phyloP scores from a whole-genome alignment of 805 yeast species.

The Torulaspora microellipsoides region DNA sequence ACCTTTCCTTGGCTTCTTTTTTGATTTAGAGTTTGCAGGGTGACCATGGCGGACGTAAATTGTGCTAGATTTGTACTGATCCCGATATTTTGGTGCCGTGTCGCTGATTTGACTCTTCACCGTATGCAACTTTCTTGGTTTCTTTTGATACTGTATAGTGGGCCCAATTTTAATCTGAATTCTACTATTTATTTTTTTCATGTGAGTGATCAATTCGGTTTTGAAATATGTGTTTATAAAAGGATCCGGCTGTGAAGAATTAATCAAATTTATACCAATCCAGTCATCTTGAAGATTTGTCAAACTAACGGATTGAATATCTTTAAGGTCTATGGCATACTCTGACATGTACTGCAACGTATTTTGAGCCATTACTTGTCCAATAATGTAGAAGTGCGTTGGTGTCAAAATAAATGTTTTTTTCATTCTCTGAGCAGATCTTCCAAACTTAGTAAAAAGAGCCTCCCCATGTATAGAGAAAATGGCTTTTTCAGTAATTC shows the following conservation, averaged over 20 bases:
- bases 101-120: slow-evolving; percentile 65
- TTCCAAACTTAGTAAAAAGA: slow-evolving; percentile 80
- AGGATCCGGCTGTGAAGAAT: slow-evolving; percentile 60
- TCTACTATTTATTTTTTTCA: slow-evolving; percentile 56
- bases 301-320: slow-evolving; percentile 59
- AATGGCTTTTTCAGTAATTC: slow-evolving; percentile 62
- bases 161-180: slow-evolving; percentile 64
- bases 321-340: slow-evolving; percentile 51
- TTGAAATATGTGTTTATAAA: slow-evolving; percentile 78
- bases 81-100: slow-evolving; percentile 62
- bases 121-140: slow-evolving; percentile 72
- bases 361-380: slow-evolving; percentile 64
- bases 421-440: slow-evolving; percentile 77
- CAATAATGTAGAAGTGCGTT: slow-evolving; percentile 59
- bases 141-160: slow-evolving; percentile 78
- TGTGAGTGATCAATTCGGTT: slow-evolving; percentile 78
- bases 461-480: slow-evolving; percentile 83
- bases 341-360: slow-evolving; percentile 60
- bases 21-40: slow-evolving; percentile 67
- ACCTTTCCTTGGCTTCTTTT: slow-evolving; percentile 61
- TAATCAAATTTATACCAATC: slow-evolving; percentile 53
- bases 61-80: slow-evolving; percentile 81
- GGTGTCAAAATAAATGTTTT: slow-evolving; percentile 69
- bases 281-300: slow-evolving; percentile 87
- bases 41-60: slow-evolving; percentile 77